These are phyloP conservation scores for Scutellaria baicalensis DNA, from an alignment of 257 asterid genomes.

Conservation along the genomic window DNA sequence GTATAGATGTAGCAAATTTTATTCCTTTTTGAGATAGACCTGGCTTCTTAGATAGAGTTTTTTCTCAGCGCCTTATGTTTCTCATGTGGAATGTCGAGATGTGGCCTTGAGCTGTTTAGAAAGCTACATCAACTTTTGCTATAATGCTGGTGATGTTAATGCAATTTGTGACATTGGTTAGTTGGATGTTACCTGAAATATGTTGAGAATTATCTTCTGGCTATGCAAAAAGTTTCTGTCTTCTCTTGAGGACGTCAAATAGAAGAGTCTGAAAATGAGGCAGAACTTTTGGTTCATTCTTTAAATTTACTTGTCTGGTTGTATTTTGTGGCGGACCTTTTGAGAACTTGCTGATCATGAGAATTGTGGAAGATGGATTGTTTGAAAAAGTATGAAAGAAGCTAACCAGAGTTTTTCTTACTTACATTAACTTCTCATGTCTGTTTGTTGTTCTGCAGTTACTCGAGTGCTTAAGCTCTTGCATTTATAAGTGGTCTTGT, in stretches of 20 bases:
- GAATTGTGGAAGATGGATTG: background rate
- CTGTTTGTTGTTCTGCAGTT: background rate
- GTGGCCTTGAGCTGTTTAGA: background rate
- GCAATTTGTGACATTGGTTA: background rate
- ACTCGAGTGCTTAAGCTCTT: background rate
- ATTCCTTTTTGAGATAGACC: background rate
- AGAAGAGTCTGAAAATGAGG: background rate
- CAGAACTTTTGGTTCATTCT: background rate
- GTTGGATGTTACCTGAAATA: background rate
- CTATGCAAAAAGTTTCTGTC: background rate
- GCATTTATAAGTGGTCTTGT: conserved; percentile 1
- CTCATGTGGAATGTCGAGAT: background rate
- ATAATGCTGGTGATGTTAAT: too few species aligned
- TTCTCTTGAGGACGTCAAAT: background rate
- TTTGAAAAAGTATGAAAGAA: background rate
- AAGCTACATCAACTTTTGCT: background rate
- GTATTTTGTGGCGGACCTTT: background rate
- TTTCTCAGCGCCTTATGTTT: background rate
- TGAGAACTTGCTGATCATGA: background rate
- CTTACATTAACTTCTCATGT: background rate
- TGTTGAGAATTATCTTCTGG: background rate
- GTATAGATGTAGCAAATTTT: background rate
- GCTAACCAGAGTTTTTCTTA: background rate
- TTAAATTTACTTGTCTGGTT: background rate
- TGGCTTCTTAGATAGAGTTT: background rate